These are phyloP conservation scores for Brassica carinata DNA, from an alignment of 345 rosid species.

Conservation along the genomic window DNA sequence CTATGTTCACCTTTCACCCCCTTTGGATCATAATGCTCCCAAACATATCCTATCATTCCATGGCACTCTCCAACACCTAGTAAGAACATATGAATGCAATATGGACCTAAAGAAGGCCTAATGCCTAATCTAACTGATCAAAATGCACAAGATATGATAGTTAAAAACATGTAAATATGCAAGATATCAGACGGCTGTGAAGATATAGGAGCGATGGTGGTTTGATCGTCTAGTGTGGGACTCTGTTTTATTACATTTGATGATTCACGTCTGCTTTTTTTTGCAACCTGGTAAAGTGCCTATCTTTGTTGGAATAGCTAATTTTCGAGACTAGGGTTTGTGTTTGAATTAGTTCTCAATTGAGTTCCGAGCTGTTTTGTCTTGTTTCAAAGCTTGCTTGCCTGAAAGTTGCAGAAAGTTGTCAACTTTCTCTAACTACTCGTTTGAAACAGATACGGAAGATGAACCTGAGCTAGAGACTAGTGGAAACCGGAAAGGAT, in stretches of 20 bases:
- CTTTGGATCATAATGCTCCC: no score
- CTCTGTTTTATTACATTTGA: background rate
- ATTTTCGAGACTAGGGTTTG: background rate
- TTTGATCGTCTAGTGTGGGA: background rate
- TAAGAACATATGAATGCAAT: no score
- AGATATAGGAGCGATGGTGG: no score
- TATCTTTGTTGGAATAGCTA: background rate
- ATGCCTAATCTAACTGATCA: no score
- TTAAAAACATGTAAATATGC: no score
- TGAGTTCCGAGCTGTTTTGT: background rate
- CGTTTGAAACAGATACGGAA: conserved; percentile 47
- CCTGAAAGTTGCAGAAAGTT: background rate
- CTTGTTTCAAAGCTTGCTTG: background rate
- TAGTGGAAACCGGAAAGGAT: conserved; percentile 39
- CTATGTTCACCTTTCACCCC: no score
- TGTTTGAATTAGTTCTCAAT: background rate
- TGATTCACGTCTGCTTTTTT: no score
- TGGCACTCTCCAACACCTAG: no score
- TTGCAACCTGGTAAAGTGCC: background rate
- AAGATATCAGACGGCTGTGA: no score
- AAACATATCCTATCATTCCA: no score
- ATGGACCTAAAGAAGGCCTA: no score
- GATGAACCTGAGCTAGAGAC: conserved; percentile 50
- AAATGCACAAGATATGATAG: no score
- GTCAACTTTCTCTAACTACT: conserved; percentile 8